Percentiles rank a stretch among this genome's conserved stretches.
phyloP scores from a whole-genome alignment of 1,284 basidiomycete genomes.

The Leccinum fuscescens region DNA sequence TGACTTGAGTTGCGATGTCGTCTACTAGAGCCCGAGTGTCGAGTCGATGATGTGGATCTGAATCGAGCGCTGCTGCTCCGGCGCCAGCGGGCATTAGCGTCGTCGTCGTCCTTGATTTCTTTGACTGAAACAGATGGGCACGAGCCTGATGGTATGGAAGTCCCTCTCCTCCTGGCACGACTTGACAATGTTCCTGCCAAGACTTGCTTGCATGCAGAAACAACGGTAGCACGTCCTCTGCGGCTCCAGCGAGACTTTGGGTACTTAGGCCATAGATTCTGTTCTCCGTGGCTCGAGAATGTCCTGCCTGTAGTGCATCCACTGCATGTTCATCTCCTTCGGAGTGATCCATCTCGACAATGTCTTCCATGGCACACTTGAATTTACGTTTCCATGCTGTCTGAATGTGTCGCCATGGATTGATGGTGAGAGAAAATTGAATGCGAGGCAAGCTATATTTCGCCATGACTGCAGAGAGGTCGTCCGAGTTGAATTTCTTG shows the following conservation, averaged over 20 bases:
- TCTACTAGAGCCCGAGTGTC: too few relatives aligned
- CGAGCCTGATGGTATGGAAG: not conserved
- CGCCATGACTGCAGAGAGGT: constrained; percentile 6
- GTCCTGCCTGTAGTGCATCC: constrained; percentile 28
- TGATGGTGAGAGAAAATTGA: constrained; percentile 14
- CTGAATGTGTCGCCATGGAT: constrained; percentile 28
- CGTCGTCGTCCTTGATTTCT: too few relatives aligned
- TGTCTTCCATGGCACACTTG: not conserved
- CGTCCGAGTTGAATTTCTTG: not conserved
- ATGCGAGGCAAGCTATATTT: constrained; percentile 8
- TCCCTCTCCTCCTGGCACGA: constrained; percentile 6
- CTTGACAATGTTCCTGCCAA: constrained; percentile 24
- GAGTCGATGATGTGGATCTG: too few relatives aligned
- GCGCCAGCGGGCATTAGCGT: too few relatives aligned
- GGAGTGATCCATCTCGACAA: constrained; percentile 3
- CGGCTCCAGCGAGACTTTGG: constrained; percentile 18
- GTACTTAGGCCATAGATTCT: constrained; percentile 20
- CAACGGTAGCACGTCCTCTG: constrained; percentile 29
- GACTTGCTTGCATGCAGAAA: constrained; percentile 29
- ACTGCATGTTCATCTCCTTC: too few relatives aligned
- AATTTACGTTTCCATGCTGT: constrained; percentile 27
- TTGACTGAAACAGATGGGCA: too few relatives aligned
- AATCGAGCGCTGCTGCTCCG: too few relatives aligned
- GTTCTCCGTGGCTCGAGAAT: constrained; percentile 26
- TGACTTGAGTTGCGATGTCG: too few relatives aligned